Conservation (phyloP, 1,139 yeast species). For the Chernovozyma aurita region DNA sequence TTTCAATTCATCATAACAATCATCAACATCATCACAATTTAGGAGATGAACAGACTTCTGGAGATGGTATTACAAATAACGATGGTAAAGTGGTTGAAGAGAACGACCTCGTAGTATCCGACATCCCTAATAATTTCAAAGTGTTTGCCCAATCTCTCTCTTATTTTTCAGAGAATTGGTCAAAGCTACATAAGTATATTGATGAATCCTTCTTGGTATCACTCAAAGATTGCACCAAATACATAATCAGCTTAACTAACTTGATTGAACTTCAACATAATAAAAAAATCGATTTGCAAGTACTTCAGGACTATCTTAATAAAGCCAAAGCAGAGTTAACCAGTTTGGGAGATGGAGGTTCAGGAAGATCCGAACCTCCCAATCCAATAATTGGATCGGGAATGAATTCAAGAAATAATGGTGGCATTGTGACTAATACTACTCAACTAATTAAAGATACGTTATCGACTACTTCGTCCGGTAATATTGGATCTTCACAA, state of each 20-base stretch:
- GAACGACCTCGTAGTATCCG: slow-evolving; percentile 4
- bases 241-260: slow-evolving; percentile 69
- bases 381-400: slow-evolving; percentile 23
- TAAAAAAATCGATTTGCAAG: slow-evolving; percentile 87
- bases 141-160: slow-evolving; percentile 45
- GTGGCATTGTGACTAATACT: slow-evolving; percentile 39
- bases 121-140: slow-evolving; percentile 28
- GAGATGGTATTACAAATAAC: slow-evolving; percentile 1
- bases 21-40: too few species aligned
- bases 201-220: slow-evolving; percentile 83
- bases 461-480: slow-evolving; percentile 40
- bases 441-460: slow-evolving; percentile 46
- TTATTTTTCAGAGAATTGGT: slow-evolving; percentile 44
- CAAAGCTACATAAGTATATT: slow-evolving; percentile 48
- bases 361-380: slow-evolving; percentile 18
- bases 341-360: slow-evolving; percentile 40
- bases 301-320: slow-evolving; percentile 68
- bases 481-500: slow-evolving; percentile 37
- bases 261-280: slow-evolving; percentile 83
- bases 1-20: slow-evolving; percentile 45
- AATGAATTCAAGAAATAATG: slow-evolving; percentile 11
- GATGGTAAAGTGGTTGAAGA: slow-evolving; percentile 6
- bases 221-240: slow-evolving; percentile 82
- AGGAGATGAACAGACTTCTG: slow-evolving; percentile 1
- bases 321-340: slow-evolving; percentile 69